phyloP scores from a whole-genome alignment of 179 eudicot genomes.

The Amaranthus tricolor region DNA sequence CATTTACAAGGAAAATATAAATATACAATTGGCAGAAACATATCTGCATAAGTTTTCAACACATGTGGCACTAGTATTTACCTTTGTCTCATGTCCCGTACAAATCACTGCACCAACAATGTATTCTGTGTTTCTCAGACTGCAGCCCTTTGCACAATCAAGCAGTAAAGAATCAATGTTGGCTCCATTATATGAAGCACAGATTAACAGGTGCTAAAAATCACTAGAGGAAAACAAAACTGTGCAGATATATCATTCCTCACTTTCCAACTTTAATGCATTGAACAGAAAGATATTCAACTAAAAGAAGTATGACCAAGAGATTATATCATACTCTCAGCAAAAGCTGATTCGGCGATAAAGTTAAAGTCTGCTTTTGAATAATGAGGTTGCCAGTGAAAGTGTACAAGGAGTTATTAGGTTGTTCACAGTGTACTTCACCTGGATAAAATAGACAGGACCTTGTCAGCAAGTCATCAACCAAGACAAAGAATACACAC shows the following conservation, averaged over 20 bases:
- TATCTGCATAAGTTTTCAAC: constrained; percentile 1
- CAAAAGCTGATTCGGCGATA: constrained; percentile 88
- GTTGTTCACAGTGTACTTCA: constrained; percentile 94
- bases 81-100: constrained; percentile 99
- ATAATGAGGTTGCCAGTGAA: constrained; percentile 92
- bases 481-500: neutral
- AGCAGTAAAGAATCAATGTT: constrained; percentile 21
- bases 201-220: neutral
- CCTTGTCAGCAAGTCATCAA: constrained; percentile 15
- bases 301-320: constrained; percentile 10
- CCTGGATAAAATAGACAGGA: constrained; percentile 42
- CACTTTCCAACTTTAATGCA: neutral
- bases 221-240: neutral
- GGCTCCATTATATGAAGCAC: neutral
- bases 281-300: neutral
- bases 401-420: constrained; percentile 95
- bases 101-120: constrained; percentile 85
- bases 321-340: constrained; percentile 58
- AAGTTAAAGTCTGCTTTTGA: constrained; percentile 82
- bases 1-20: neutral
- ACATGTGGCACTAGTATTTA: constrained; percentile 19
- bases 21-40: neutral
- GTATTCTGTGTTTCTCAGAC: constrained; percentile 84
- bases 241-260: neutral
- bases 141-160: constrained; percentile 72